Evolutionary conservation across 768 basidiomycete genomes (phyloP), one percentile per base, ranked within the genome.

Genomic region (Kwoniella pini): DNA sequence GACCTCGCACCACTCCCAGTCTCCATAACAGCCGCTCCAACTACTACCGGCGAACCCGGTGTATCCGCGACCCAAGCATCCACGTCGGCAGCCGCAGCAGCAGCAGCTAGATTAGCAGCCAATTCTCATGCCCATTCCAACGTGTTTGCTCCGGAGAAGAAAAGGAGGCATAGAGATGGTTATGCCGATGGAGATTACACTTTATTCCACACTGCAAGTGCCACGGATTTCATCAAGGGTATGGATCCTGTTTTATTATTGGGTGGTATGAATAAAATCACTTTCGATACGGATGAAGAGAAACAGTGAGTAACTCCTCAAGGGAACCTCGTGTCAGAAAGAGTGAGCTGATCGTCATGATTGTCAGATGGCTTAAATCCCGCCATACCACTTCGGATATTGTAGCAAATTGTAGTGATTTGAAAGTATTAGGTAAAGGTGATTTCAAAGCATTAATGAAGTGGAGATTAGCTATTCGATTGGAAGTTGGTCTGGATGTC

Each of bases 101-200:
- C 65, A 4, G 78, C 79, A 2, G 84, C 85, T 56, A 84, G 85
- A 59, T 83, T 83, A 1, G 80, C 83, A 4, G 82, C 85, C 68
- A 88, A 91, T 63, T 85, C 83, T 2, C 85, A 89, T 74, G 86
- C 88, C 1, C 74, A 75, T 62, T 68, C 77, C 48, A 97, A 92
- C 72, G 92, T 98, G 53, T 98, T 99, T 74, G 91, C 94, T 66
- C 96, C 96, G 1, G 93, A 95, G 79, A 98, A 96, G 82, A 96
- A 94, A 79, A 84, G 93, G 40, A 83, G 96, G 57, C 85, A 89
- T 64, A 86, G 96, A 69, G 91, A 92, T 46, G 96, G 96, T 64
- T 99, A 99, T 74, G 90, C 86, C 13, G 96, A 99, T 36, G 93
- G 92, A 22, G 88, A 95, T 71, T 90, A 91, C 75, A 95, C 87